Percentiles rank a stretch among this genome's conserved stretches.
Conservation (phyloP, 2,329 filamentous ascomycete genomes). For the Furcasterigmium furcatum region DNA sequence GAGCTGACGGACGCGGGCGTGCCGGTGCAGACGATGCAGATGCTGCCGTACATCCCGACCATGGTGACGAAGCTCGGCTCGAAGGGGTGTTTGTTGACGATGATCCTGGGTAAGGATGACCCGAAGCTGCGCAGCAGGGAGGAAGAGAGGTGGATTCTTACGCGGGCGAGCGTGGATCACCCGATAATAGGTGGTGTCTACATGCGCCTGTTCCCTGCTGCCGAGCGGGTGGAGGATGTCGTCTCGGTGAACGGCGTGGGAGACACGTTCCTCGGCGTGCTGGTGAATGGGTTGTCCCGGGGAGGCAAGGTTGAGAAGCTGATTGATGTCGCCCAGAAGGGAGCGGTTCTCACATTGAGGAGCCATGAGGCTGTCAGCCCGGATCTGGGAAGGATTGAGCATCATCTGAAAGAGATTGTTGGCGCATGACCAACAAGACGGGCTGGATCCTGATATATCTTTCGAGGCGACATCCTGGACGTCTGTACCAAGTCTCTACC, state of each 20-base stretch:
- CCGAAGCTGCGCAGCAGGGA: constrained; percentile 59
- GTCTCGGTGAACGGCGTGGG: constrained; percentile 93
- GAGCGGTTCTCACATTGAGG: constrained; percentile 74
- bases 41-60: constrained; percentile 84
- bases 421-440: not conserved
- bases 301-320: constrained; percentile 56
- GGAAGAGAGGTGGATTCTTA: constrained; percentile 68
- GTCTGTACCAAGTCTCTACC: too few species aligned
- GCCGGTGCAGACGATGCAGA: constrained; percentile 77
- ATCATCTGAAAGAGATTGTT: constrained; percentile 26
- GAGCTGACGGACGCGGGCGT: constrained; percentile 75
- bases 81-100: constrained; percentile 72
- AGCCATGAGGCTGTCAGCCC: constrained; percentile 71
- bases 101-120: constrained; percentile 66
- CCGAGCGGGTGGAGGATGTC: constrained; percentile 65
- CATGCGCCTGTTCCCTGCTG: constrained; percentile 68
- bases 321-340: constrained; percentile 77
- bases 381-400: constrained; percentile 43
- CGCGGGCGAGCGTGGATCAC: constrained; percentile 52
- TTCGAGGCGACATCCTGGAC: too few species aligned
- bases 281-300: constrained; percentile 74
- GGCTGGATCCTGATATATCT: too few species aligned
- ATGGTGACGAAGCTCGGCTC: constrained; percentile 81
- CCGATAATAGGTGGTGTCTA: constrained; percentile 72
- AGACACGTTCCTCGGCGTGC: constrained; percentile 84